Evolutionary conservation across 108 stramenopile genomes (phyloP), one percentile per base, ranked within the genome.

Genomic region (Skeletonema grethae): DNA sequence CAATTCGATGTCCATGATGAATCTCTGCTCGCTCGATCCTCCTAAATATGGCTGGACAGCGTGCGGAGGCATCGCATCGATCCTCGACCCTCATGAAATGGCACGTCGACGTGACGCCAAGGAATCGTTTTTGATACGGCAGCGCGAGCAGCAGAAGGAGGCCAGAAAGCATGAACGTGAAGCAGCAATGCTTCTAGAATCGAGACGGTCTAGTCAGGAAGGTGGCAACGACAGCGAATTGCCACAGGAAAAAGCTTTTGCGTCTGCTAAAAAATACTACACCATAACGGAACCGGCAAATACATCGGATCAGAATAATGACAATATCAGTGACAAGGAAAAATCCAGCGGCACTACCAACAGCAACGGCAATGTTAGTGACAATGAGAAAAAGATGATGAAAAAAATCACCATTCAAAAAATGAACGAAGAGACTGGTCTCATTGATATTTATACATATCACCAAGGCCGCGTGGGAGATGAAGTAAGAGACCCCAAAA

Each of bases 21-120:
- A 89, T 64, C 45, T 83, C 31, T 61, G 82, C 24, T 65, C 86
- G 38, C 67, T 86, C 20, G 90, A 95, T 75, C 93, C 93, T 29
- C 77, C 88, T 2, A 82, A 81, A 63, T 90, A 84, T 76, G 93
- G 93, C 45, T 95, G 93, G 93, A 88, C 89, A 9, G 94, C 88
- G 4, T 61, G 59, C 2, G 94, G 94, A 9, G 88, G 85, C 4
- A 74, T 95, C 7, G 85, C 86, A 5, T 80, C 87, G 62, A 67
- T 92, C 12, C 61, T 86, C 25, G 65, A 85, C 9, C 94, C 94
- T 7, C 89, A 90, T 53, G 87, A 90, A 50, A 71, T 63, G 70
- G 70, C 70, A 8, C 61, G 70, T 13, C 60, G 70, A 11, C 70
- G 13, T 11, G 61, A 71, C 32, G 61, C 70, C 2, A 61, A 53